Conservation (phyloP, 1,284 basidiomycete genomes). For the Sporisorium graminicola region DNA sequence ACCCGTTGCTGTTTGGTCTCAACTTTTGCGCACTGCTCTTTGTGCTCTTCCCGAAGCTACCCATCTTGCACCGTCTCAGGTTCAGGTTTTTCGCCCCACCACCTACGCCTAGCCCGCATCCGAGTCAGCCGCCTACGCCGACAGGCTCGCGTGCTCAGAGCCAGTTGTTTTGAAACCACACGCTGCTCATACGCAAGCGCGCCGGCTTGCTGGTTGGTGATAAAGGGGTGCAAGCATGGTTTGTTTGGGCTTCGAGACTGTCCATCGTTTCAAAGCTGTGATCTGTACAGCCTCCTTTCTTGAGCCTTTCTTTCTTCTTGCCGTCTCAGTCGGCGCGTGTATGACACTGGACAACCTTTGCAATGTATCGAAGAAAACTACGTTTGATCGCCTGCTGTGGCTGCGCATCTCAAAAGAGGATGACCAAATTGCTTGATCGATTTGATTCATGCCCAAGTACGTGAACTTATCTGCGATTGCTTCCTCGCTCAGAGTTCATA, state of each 20-base stretch:
- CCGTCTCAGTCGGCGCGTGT: background rate
- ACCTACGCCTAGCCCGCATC: constrained; percentile 51
- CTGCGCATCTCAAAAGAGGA: background rate
- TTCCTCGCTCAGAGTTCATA: background rate
- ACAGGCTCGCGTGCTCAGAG: constrained; percentile 40
- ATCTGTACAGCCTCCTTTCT: background rate
- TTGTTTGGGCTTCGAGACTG: background rate
- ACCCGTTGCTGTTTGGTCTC: constrained; percentile 90
- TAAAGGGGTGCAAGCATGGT: too few relatives aligned
- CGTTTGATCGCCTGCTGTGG: background rate
- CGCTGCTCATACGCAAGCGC: too few relatives aligned
- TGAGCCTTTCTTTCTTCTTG: background rate
- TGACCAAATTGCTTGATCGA: background rate
- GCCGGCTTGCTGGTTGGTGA: background rate
- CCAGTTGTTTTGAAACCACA: constrained; percentile 6
- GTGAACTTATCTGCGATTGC: background rate
- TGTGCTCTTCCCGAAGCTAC: constrained; percentile 94
- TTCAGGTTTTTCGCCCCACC: constrained; percentile 50
- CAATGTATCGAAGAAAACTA: background rate
- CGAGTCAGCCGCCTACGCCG: constrained; percentile 56
- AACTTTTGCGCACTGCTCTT: constrained; percentile 88
- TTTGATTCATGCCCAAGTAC: background rate
- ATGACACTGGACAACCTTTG: constrained; percentile 2
- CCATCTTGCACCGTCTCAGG: constrained; percentile 73
- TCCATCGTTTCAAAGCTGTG: background rate